These are phyloP conservation scores for Ceratonia siliqua DNA, from an alignment of 306 rosid genomes.

Conservation along the genomic window DNA sequence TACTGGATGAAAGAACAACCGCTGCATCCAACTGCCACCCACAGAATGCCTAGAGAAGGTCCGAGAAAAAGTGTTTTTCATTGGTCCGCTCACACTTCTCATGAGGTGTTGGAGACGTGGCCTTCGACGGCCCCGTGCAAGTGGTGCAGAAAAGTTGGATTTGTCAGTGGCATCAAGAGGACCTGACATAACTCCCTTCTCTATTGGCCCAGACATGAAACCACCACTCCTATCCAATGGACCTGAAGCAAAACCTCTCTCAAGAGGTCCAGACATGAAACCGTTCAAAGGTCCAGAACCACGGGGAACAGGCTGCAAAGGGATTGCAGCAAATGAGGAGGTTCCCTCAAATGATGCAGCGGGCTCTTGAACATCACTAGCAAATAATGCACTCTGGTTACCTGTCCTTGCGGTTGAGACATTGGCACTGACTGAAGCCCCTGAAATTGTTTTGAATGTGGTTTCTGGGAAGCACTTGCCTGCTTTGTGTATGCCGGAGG, in stretches of 20 bases:
- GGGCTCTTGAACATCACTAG: slow-evolving; percentile 53
- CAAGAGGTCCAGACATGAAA: slow-evolving; percentile 68
- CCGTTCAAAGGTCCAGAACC: slow-evolving; percentile 60
- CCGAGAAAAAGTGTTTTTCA: slow-evolving; percentile 55
- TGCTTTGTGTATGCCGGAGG: slow-evolving; percentile 32
- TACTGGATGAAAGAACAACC: slow-evolving; percentile 53
- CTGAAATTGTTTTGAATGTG: slow-evolving; percentile 56
- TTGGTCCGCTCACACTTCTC: slow-evolving; percentile 67
- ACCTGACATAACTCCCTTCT: slow-evolving; percentile 66
- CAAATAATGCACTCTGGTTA: slow-evolving; percentile 49
- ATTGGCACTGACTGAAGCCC: slow-evolving; percentile 73
- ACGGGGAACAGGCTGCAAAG: slow-evolving; percentile 69
- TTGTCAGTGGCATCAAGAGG: slow-evolving; percentile 60
- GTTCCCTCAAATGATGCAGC: slow-evolving; percentile 68
- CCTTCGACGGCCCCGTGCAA: slow-evolving; percentile 46
- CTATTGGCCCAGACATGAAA: slow-evolving; percentile 66
- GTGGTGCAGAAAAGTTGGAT: slow-evolving; percentile 62
- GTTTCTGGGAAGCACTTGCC: slow-evolving; percentile 50
- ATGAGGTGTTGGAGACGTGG: slow-evolving; percentile 53
- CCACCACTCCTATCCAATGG: slow-evolving; percentile 59
- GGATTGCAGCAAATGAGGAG: slow-evolving; percentile 59
- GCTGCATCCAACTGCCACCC: slow-evolving; percentile 57
- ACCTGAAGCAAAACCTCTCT: slow-evolving; percentile 53
- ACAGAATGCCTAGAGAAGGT: slow-evolving; percentile 51
- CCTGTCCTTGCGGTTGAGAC: slow-evolving; percentile 61